These are phyloP conservation scores for Penicillium angulare DNA, from an alignment of 495 filamentous ascomycete species.

Conservation along the genomic window DNA sequence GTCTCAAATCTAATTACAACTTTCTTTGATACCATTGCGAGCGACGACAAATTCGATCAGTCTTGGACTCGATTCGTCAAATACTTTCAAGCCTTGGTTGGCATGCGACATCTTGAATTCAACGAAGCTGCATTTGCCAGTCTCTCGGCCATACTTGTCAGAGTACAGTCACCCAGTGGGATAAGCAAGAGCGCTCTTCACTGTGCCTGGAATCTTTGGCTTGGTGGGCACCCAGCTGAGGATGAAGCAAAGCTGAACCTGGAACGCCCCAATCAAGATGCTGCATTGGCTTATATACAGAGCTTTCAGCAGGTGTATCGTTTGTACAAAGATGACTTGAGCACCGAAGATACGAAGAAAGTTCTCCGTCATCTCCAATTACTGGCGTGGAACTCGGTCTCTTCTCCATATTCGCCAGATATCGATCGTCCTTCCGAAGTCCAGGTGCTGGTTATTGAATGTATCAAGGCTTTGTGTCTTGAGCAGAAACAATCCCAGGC, in stretches of 20 bases:
- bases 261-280: conserved; percentile 65
- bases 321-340: conserved; percentile 65
- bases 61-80: conserved; percentile 70
- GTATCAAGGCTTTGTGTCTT: conserved; percentile 66
- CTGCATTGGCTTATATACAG: conserved; percentile 74
- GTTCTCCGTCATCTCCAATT: conserved; percentile 52
- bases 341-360: conserved; percentile 54
- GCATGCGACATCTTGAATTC: conserved; percentile 61
- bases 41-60: conserved; percentile 54
- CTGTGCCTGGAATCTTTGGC: conserved; percentile 73
- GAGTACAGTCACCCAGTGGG: conserved; percentile 42
- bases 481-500: conserved; percentile 66
- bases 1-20: conserved; percentile 64
- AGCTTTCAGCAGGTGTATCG: conserved; percentile 77
- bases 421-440: conserved; percentile 79
- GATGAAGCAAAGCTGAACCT: conserved; percentile 46
- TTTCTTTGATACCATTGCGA: conserved; percentile 61
- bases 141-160: conserved; percentile 63
- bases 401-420: conserved; percentile 76
- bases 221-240: conserved; percentile 54
- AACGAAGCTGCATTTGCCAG: conserved; percentile 70
- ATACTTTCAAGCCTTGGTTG: conserved; percentile 60
- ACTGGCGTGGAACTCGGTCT: conserved; percentile 69
- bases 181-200: conserved; percentile 58
- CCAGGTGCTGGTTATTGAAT: conserved; percentile 71